Evolutionary conservation across 1,284 basidiomycete species (phyloP), one percentile per base, ranked within the genome.

Genomic region (Moesziomyces parantarcticus): DNA sequence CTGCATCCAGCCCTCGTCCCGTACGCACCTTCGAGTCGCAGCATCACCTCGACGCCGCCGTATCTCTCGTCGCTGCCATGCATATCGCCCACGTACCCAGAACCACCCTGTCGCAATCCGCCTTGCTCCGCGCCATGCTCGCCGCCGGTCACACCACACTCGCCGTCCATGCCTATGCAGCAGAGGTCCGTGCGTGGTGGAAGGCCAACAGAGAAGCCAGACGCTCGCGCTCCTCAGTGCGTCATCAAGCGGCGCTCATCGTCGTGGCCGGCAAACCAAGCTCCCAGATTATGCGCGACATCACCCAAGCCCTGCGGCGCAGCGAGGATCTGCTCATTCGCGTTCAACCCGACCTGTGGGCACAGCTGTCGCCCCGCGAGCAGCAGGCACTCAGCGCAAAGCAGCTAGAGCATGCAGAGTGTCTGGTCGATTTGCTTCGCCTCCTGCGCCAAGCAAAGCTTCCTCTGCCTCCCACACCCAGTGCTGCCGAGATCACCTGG

Each of bases 151-250:
- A 56, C 16, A 42, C 45, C 6, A 39, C 18, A 3, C 21, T 68
- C 16, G 70, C 70, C 9, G 58, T 63, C 4, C 50, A 53, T 25
- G 53, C 57, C 1, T 73, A 29, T 26, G 60, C 53, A 20, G 49
- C 48, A 34, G 70, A 73, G 44, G 53, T 68, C 1, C 54, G 54
- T 10, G 55, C 64, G 1, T 73, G 70, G 70, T 73, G 70, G 69
- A 29, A n/a, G 18, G 57, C 61, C 32, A 56, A 65, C 42, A 54
- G 45, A 18, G 45, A 71, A 22, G 58, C 44, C 7, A 50, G 20
- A 21, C 68, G 61, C 3, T 40, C 58, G 6, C 54, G 50, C 9
- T 41, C 41, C 18, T 29, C 26, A 2, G 32, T 46, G 11, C 61
- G 68, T 46, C 53, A 46, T 1, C 49, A 61, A 25, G 68, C 68